Base-by-base conservation (phyloP, 2,329 filamentous ascomycete species). In the Colletotrichum zoysiae region DNA sequence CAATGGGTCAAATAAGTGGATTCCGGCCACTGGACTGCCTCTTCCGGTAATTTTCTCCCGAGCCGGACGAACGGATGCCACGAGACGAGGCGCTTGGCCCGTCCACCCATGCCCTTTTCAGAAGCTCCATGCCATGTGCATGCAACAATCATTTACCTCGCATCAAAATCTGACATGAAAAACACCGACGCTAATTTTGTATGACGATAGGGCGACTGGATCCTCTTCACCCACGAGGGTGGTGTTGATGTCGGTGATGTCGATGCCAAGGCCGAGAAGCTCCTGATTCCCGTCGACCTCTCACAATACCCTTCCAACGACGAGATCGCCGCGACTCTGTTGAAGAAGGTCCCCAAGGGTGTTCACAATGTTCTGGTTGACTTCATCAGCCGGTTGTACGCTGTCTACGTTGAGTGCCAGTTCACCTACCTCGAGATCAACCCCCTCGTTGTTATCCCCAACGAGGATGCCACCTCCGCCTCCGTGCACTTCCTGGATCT, bases 351-450 rank as follows among this genome's bases (percentile, higher is more conserved):
- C 58, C 96, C 96, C 79, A 87, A 94, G 86, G 95, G 95, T 82
- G 89, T 99, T 64, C 96, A 99, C 90, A 98, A 97, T 81, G 96
- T 99, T 80, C 91, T 99, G 73, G 93, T 99, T 75, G 96, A 99
- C 89, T 99, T 99, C 90, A 99, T 99, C 87, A 94, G 94, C 80
- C 92, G 96, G 79, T 89, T 99, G 77, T 99, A 99, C 83, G 96
- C 95, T 78, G 96, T 99, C 86, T 99, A 98, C 81, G 96, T 98
- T 76, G 96, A 99, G 89, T 97, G 94, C 91, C 96, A 99, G 86
- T 99, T 99, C 90, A 98, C 96, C 81, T 99, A 99, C 88, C 94
- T 99, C 78, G 96, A 99, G 86, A 99, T 99, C 89, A 99, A 99
- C 91, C 96, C 96, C 78, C 88, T 99, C 76, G 96, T 99, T 74